Evolutionary conservation across 1,284 basidiomycete genomes (phyloP), one percentile per base, ranked within the genome.

Genomic region (Austroboletus novae-zelandiae): DNA sequence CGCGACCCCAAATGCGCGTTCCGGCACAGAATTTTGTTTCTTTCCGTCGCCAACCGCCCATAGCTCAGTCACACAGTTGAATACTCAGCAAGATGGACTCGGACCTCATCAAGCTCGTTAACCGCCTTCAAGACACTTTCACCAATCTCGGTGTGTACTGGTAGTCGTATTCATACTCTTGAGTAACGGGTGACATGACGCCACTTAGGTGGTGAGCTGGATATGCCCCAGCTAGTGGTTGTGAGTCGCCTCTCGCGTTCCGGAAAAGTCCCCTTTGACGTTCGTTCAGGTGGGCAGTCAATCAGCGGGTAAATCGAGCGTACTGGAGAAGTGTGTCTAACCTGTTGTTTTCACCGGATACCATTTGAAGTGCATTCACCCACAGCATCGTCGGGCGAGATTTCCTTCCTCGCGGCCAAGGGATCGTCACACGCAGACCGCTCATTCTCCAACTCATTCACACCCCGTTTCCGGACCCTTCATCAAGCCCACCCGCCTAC

Each of bases 381-480:
- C 27, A 37, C 43, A 94, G 91, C 43, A 96, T 98, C 61, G 95
- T 98, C 54, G 94, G 94, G 45, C 81, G 87, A 57, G 96, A 98
- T 74, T 99, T 99, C 68, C 84, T 99, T 43, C 96, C 96, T 18
- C 86, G 96, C 44, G 91, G 91, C 15, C 82, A 84, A 65, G 95
- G 95, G 46, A 99, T 99, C 59, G 94, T 99, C 45, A 99, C 96
- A 25, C 84, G 96, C 49, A 80, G 96, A 56, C 96, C 96, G 2
- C 86, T 99, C 50, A 86, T 98, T 34, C 85, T 98, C 15, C 96
- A 98, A 70, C 87, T 98, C 64, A 90, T 98, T 55, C 94, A 99
- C 73, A 92, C 89, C 5, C 84, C 89, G 30, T 65, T 76, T 34
- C 76, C 80, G 18, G 70, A 76, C 51, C 67, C 74, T 17, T 72